Evolutionary conservation across 2,329 filamentous ascomycete genomes (phyloP).

Genomic region (Leptographium radiaticola): DNA sequence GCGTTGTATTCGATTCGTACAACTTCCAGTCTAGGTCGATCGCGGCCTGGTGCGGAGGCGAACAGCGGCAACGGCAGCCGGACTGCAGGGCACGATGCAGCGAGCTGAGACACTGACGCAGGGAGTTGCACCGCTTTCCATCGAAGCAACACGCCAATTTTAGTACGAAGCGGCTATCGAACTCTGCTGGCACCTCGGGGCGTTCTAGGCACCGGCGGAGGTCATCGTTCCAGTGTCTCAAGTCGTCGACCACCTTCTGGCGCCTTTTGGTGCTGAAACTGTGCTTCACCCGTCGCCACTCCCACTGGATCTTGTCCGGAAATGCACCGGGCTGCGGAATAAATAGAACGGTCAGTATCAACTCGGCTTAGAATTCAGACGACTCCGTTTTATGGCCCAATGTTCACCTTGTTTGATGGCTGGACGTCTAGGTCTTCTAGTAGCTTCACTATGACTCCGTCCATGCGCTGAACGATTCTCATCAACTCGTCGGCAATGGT

Average conservation of each 20-base stretch:
- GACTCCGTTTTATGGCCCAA: neutral
- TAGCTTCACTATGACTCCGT: neutral
- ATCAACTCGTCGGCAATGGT: neutral
- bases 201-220: neutral
- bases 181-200: neutral
- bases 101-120: neutral
- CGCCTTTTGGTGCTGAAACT: neutral
- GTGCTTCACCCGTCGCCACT: neutral
- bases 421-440: neutral
- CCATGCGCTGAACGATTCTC: neutral
- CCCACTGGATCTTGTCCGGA: neutral
- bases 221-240: neutral
- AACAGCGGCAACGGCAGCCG: neutral
- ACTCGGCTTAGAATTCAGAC: neutral
- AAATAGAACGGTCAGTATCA: neutral
- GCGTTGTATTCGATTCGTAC: neutral
- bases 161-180: neutral
- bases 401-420: neutral
- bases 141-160: neutral
- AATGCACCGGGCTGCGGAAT: neutral
- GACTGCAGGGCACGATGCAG: neutral
- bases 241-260: neutral
- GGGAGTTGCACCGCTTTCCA: neutral
- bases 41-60: neutral
- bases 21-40: neutral